Evolutionary conservation across 164 flowering plant genomes (phyloP), one percentile per base, ranked within the genome.

Genomic region (Litsea cubeba): DNA sequence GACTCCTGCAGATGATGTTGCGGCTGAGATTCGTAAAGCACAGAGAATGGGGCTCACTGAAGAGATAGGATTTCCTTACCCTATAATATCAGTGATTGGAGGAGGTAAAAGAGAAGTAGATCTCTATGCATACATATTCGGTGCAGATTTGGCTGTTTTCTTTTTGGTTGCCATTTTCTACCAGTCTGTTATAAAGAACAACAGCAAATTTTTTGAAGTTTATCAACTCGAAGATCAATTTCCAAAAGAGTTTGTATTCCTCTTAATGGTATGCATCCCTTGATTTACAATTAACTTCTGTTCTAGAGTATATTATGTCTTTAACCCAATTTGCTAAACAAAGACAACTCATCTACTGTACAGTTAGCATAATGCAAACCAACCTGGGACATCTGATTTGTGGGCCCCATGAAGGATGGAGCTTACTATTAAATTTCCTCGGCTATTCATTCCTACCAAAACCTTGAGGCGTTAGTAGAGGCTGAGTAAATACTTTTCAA

Each of bases 221-320:
- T 94, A 88, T 85, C 98, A 96, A 85, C 97, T 94, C 74, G 98
- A 96, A 85, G 99, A 96, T 83, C 99, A 96, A 79, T 96, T 96
- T 77, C 99, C 99, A 0, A 92, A 87, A 74, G 98, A 94, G 76
- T 96, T 82, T 72, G 97, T 96, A 4, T 88, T 91, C 77, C 76
- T 92, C 69, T 82, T 96, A 49, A 91, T 96, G 91, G 99, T 95
- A 83, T 81, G 82, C 40, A 8, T 57, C 23, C 60, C 68, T 64
- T 70, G 51, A 14, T 23, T 62, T 5, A 54, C 20, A 54, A 15
- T 20, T 54, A 54, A 54, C 12, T 54, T 54, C n/a, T 54, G 60
- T 54, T 54, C 46, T 40, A 20, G 60, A 51, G n/a, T 12, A 54
- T 14, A 20, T 15, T 3, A 54, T 54, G 17, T 18, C 5, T 20